Evolutionary conservation across 2,329 filamentous ascomycete genomes (phyloP), one percentile per base, ranked within the genome.

Genomic region (Penicillium sp.): DNA sequence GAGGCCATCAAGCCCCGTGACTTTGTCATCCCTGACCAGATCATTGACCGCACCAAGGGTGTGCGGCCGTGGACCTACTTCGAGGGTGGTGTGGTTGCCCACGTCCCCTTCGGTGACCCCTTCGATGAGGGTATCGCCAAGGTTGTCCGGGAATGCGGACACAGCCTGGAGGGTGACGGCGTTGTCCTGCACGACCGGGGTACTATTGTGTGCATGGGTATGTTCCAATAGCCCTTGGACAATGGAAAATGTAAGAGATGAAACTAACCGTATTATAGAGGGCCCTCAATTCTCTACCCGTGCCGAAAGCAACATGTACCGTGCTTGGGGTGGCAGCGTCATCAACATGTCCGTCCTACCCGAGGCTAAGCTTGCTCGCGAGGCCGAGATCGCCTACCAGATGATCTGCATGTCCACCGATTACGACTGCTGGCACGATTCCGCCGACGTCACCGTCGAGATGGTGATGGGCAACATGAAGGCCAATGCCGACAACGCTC

Each of bases 351-450:
- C 88, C 36, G 86, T 85, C 11, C 79, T 98, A 13, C 93, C 93
- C 16, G 93, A 98, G 74, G 87, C 91, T 40, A 98, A 98, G 77
- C 83, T 98, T 16, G 93, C 93, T 8, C 84, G 88, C 44, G 93
- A 98, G 75, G 93, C 93, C 20, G 93, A 98, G 76, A 86, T 98
- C 60, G 86, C 86, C 28, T 97, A 97, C 72, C 89, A 95, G 75
- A 94, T 96, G 81, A 95, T 98, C 64, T 95, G 91, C 77, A 98
- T 98, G 93, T 88, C 89, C 27, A 98, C 93, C 23, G 93, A 98
- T 75, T 98, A 98, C 70, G 93, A 98, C 76, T 97, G 91, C 81
- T 98, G 93, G 93, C 86, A 90, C 41, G 82, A 80, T 16, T 80
- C 79, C 47, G 87, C 87, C 55, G 75, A 80, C 51, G 93, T 98